Evolutionary conservation across 257 asterid species (phyloP).

Genomic region (Capsicum rhomboideum): DNA sequence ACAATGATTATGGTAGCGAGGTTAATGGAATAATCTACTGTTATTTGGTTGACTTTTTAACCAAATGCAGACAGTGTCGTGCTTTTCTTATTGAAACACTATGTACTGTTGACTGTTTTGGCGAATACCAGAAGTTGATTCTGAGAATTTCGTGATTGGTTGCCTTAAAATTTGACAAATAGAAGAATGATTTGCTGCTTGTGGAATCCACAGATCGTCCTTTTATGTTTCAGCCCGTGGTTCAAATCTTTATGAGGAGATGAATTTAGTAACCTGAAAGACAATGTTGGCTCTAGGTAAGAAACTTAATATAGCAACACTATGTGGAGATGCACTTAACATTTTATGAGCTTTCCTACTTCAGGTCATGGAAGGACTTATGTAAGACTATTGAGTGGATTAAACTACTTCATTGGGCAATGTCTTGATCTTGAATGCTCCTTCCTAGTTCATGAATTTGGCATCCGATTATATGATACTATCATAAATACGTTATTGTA

Average conservation of each 20-base stretch:
- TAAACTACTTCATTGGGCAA: not conserved
- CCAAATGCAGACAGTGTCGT: not conserved
- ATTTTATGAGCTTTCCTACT: not conserved
- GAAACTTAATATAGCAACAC: not conserved
- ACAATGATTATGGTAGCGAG: not conserved
- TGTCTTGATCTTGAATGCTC: not conserved
- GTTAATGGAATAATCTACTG: not conserved
- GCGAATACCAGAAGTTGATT: not conserved
- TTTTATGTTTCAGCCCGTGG: not conserved
- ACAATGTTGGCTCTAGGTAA: not conserved
- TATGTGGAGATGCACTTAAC: not conserved
- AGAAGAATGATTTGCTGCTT: not conserved
- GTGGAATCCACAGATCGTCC: not conserved
- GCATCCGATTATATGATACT: not conserved
- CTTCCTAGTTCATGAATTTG: not conserved
- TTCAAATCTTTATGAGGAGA: not conserved
- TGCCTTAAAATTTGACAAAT: not conserved
- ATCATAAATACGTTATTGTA: not conserved
- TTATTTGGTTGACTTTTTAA: not conserved
- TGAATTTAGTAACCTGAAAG: not conserved
- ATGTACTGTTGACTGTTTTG: not conserved
- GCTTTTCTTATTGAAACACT: not conserved
- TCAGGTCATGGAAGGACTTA: not conserved
- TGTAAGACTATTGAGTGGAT: not conserved
- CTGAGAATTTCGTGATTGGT: not conserved